A percentile compares a stretch with the other conserved stretches of the same genome.
Conservation (phyloP, 106 monocot species). For the Agapanthus africanus region DNA sequence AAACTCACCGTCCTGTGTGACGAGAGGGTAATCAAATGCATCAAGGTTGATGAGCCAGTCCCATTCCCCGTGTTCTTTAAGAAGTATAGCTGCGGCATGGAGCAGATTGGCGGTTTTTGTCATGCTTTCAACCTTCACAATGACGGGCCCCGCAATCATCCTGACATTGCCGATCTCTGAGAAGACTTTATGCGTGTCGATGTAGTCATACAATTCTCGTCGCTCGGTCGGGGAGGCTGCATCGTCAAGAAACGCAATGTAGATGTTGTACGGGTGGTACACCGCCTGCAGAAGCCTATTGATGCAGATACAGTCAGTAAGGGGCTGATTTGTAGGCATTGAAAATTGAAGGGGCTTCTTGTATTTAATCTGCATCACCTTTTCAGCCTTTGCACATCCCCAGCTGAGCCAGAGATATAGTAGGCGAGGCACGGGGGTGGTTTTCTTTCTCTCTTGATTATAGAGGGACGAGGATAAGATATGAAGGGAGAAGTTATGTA, state of each 20-base stretch:
- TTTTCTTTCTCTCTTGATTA: too few species aligned
- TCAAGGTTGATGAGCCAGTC: slow-evolving; percentile 77
- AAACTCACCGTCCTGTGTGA: slow-evolving; percentile 71
- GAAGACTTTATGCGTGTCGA: slow-evolving; percentile 21
- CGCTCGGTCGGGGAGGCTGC: slow-evolving; percentile 27
- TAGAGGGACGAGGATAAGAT: too few species aligned
- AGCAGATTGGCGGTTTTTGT: slow-evolving; percentile 66
- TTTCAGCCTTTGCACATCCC: too few species aligned
- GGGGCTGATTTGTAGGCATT: too few species aligned
- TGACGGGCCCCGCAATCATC: slow-evolving; percentile 30
- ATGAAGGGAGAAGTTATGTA: too few species aligned
- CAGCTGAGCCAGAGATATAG: too few species aligned
- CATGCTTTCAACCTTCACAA: slow-evolving; percentile 45
- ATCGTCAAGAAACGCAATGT: slow-evolving; percentile 33
- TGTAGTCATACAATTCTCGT: slow-evolving; percentile 24
- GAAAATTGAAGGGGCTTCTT: too few species aligned
- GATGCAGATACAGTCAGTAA: too few species aligned
- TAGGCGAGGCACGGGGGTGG: too few species aligned
- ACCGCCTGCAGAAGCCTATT: slow-evolving; percentile 27
- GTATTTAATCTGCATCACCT: too few species aligned
- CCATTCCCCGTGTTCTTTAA: slow-evolving; percentile 48
- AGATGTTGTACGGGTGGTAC: slow-evolving; percentile 37
- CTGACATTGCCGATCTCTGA: slow-evolving; percentile 27
- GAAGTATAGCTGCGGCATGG: slow-evolving; percentile 50
- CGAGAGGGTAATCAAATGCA: slow-evolving; percentile 62